Conservation (phyloP, 805 yeast genomes). For the Wickerhamomyces subpelliculosus region DNA sequence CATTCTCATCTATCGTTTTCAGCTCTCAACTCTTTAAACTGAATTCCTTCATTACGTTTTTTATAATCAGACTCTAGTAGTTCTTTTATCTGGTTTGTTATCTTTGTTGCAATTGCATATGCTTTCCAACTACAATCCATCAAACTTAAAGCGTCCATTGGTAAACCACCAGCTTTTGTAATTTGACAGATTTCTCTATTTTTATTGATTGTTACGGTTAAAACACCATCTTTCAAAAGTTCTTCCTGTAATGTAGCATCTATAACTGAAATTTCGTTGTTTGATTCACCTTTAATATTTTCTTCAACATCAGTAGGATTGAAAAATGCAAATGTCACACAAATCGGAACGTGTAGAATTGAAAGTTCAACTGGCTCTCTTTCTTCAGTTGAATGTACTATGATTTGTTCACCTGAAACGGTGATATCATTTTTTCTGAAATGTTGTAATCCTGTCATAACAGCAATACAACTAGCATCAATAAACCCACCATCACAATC, state of each 20-base stretch:
- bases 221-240: conserved; percentile 61
- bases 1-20: conserved; percentile 16
- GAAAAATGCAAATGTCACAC: conserved; percentile 83
- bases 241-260: conserved; percentile 83
- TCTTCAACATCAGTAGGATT: conserved; percentile 59
- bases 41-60: conserved; percentile 16
- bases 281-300: conserved; percentile 61
- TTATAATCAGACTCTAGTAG: conserved; percentile 29
- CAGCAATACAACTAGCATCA: conserved; percentile 87
- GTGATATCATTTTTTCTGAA: conserved; percentile 80
- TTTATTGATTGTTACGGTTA: conserved; percentile 82
- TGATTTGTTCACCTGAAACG: conserved; percentile 55
- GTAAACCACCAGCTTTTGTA: conserved; percentile 83
- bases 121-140: conserved; percentile 68
- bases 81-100: conserved; percentile 58
- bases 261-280: conserved; percentile 53
- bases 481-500: conserved; percentile 91
- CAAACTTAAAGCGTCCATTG: conserved; percentile 64
- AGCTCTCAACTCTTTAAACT: conserved; percentile 20
- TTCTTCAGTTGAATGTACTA: conserved; percentile 66
- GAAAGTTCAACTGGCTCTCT: conserved; percentile 84
- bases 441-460: conserved; percentile 78
- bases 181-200: conserved; percentile 89
- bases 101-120: conserved; percentile 47
- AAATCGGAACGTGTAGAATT: conserved; percentile 82